Evolutionary conservation across 441 rosid genomes (phyloP), one percentile per base, ranked within the genome.

Genomic region (Erodium trifolium): DNA sequence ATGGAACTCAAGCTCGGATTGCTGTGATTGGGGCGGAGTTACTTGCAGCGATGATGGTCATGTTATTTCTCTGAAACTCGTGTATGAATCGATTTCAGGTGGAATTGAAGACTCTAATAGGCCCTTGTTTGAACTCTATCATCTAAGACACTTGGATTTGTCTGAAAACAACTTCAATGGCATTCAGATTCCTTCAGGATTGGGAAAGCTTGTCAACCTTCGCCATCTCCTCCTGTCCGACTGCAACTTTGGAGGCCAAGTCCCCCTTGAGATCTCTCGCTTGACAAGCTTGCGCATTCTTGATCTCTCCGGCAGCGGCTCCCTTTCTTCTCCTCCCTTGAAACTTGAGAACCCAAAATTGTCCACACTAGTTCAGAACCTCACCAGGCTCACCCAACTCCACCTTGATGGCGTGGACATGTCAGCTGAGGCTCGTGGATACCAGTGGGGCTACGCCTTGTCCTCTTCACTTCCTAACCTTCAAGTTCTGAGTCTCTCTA

Each of bases 241-340:
- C 62, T 55, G 23, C 62, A 16, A 55, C 62, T 55, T 55, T 55
- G 62, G 23, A 55, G 62, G 62, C 19, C 27, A 16, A 55, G 62
- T 55, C 12, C 62, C 62, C 14, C 9, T 16, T 17, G 27, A 55
- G 62, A 16, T 55, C 62, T 55, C 62, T 14, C 7, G 29, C 63
- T 59, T 59, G 18, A 59, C 63, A 19, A 59, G 63, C 0, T 19
- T 59, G 63, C 63, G 6, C 63, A 59, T 10, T 59, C 63, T 59
- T 7, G 63, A 59, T 59, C 63, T 59, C 63, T 18, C 31, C 0
- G 14, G 3, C 51, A 45, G 11, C 62, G 5, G 23, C 2, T 17
- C 16, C 19, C 23, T 5, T 47, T 3, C 14, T 47, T 3, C 14
- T 47, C 14, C 16, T 11, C n/a, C 14, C 14, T n/a, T 47, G 55